Conservation (phyloP, 768 basidiomycete genomes). For the Gloeophyllum trabeum region DNA sequence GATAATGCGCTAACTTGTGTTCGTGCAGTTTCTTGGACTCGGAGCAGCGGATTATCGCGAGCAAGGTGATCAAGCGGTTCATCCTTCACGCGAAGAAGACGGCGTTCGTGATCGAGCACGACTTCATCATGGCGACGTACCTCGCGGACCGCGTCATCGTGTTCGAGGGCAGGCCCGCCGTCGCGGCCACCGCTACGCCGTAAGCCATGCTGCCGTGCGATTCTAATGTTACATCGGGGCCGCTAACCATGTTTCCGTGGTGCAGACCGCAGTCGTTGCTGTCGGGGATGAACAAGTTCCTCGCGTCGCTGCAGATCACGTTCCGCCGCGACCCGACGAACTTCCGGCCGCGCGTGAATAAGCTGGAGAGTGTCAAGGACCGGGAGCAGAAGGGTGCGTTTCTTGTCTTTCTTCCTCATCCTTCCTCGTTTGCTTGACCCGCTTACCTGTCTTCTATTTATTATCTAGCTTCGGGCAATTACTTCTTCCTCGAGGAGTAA, state of each 20-base stretch:
- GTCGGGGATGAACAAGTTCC: conserved; percentile 96
- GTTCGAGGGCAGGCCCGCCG: conserved; percentile 79
- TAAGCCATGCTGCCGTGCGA: conserved; percentile 36
- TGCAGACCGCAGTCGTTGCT: conserved; percentile 84
- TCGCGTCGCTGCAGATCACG: conserved; percentile 91
- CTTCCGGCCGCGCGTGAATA: conserved; percentile 84
- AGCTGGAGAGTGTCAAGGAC: conserved; percentile 76
- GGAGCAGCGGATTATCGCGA: conserved; percentile 97
- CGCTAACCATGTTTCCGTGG: too few relatives aligned
- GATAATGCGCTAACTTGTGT: neutral
- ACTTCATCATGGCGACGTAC: conserved; percentile 99
- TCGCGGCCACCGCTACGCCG: conserved; percentile 85
- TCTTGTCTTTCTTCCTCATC: conserved; percentile 1
- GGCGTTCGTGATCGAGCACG: conserved; percentile 98
- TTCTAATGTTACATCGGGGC: too few relatives aligned
- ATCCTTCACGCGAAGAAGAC: conserved; percentile 96
- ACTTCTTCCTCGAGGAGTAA: conserved; percentile 88
- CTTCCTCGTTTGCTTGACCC: conserved; percentile 5
- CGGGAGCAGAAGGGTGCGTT: conserved; percentile 72
- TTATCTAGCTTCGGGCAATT: conserved; percentile 61
- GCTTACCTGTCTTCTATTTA: too few relatives aligned
- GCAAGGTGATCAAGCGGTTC: conserved; percentile 98
- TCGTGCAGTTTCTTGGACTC: conserved; percentile 83
- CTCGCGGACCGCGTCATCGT: conserved; percentile 96
- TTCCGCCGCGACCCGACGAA: conserved; percentile 97